Evolutionary conservation across 148 eudicot genomes (phyloP), one percentile per base, ranked within the genome.

Genomic region (Spergularia marina): DNA sequence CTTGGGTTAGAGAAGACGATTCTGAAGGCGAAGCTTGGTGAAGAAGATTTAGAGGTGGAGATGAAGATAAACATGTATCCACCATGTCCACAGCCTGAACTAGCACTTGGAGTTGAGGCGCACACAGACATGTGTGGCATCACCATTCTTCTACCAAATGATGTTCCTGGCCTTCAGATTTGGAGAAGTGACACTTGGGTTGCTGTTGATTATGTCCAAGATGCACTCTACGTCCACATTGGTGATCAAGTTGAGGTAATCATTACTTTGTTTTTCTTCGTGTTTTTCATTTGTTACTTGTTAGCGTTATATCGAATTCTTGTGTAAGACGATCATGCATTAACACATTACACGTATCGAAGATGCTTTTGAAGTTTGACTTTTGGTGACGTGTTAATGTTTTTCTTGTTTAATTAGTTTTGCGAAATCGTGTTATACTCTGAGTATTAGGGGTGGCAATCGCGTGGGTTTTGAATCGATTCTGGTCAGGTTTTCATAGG

Each of bases 11-110:
- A 82, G 71, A 76, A 63, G 16, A 40, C 74, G 8, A 88, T 70
- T 53, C 25, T 87, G n/a, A 85, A 75, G 64, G 70, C 68, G 18
- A 82, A 72, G 0, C 39, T 61, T 3, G 89, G 91, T 8, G 89
- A 85, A 23, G 87, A 83, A 10, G 72, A 74, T 0, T 53, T 87
- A 49, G 85, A 70, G 65, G 82, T 80, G 70, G 39, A 84, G 64
- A 9, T 87, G 74, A 87, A 87, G 76, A 85, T 87, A 20, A 87
- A 87, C 65, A 82, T 83, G 77, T 87, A 85, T 53, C 89, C 91
- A 7, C 84, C 87, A 0, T 87, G 91, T 49, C 89, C 91, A 10
- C 82, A 85, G 12, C 91, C 91, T 6, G 89, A 87, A 65, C 70
- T 85, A 17, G 89, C 87, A 44, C 85, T 87, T 18, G 91, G 91